Evolutionary conservation across 2,329 filamentous ascomycete genomes (phyloP), one percentile per base, ranked within the genome.

Genomic region (Colletotrichum limetticola): DNA sequence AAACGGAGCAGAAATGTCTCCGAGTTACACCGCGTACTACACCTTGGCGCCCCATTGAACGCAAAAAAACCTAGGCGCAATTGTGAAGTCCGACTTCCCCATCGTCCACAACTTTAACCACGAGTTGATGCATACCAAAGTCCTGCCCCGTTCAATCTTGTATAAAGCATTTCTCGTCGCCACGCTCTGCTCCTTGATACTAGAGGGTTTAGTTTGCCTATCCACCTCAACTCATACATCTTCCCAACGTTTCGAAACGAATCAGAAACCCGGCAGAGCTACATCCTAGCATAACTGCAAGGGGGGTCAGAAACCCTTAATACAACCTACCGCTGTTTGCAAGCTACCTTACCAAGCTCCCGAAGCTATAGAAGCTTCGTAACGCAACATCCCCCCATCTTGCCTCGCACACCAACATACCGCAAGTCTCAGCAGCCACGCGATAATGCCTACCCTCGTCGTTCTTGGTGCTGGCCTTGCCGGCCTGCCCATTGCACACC

Each of bases 401-500:
- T 12, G 22, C 16, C 28, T 26, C 26, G 1, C 4, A 53, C n/a
- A 35, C 22, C 4, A 12, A 12, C 46, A 26, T 24, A 55, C 12
- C 46, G 24, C 1, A 9, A 46, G 4, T 32, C 14, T 46, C 37
- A 61, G 11, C 19, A 16, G 8, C n/a, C 16, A 49, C 26, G n/a
- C n/a, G 65, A 76, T 76, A 37, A 88, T 87, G 86, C 84, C 87
- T 74, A 88, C 86, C 5, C 82, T 90, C 49, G 83, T 89, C 28
- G 83, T 90, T 57, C 82, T 90, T 12, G 88, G 88, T 28, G 88
- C 86, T 62, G 85, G 87, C 66, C 87, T 85, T 75, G 87, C 82
- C 37, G 88, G 88, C 59, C 80, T 90, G 14, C 85, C 87, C 49
- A 76, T 88, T 28, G 85, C 86, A 46, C 88, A 90, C 75, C 84